Evolutionary conservation across 2,329 filamentous ascomycete genomes (phyloP).

Genomic region (Neofusicoccum laricinum): DNA sequence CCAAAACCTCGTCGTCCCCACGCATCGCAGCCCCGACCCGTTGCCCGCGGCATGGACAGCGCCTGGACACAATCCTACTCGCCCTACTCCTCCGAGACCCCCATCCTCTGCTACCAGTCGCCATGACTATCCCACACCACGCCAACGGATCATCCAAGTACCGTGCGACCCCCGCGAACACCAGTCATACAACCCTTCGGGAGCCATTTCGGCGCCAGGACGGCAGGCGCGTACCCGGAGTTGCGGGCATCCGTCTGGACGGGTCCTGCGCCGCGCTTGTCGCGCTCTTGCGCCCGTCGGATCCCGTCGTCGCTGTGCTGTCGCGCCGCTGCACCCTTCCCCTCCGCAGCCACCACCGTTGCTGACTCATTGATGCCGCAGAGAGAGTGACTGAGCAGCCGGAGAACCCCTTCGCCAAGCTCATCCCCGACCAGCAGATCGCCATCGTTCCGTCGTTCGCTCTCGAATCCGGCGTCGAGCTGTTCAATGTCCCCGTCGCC

Average conservation of each 20-base stretch:
- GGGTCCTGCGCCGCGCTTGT: not conserved
- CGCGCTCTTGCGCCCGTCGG: not conserved
- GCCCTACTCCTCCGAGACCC: slow-evolving; percentile 15
- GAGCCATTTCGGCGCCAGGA: not conserved
- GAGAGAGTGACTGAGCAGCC: slow-evolving; percentile 53
- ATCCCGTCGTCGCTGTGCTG: too few species aligned
- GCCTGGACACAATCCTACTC: slow-evolving; percentile 10
- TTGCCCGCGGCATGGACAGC: slow-evolving; percentile 14
- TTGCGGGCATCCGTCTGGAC: not conserved
- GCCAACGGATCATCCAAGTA: slow-evolving; percentile 15
- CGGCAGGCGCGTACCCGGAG: not conserved
- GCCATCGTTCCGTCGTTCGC: slow-evolving; percentile 85
- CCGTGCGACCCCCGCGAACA: not conserved
- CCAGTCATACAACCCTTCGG: not conserved
- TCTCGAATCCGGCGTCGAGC: slow-evolving; percentile 83
- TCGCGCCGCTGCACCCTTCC: too few species aligned
- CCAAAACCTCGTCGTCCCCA: slow-evolving; percentile 4
- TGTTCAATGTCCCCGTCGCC: slow-evolving; percentile 70
- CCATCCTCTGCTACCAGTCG: slow-evolving; percentile 18
- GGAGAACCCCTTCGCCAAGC: slow-evolving; percentile 83
- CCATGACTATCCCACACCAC: slow-evolving; percentile 10
- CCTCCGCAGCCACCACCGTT: not conserved
- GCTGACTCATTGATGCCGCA: not conserved
- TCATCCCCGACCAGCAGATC: slow-evolving; percentile 87
- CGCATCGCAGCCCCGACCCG: not conserved